Conservation (phyloP, 2,329 filamentous ascomycete species). For the Curvularia hawaiiensis region DNA sequence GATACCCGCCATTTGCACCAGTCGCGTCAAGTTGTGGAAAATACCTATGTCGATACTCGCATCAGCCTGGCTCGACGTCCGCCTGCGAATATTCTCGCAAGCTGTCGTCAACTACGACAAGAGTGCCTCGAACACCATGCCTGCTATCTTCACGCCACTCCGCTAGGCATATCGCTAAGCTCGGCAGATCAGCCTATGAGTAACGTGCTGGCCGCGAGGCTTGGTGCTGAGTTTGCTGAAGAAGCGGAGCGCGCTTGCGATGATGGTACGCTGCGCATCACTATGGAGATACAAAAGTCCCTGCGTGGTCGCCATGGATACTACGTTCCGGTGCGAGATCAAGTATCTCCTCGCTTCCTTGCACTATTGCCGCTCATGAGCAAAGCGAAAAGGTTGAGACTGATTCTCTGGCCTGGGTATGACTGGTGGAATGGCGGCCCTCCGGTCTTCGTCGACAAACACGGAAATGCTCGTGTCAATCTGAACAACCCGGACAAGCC, state of each 20-base stretch:
- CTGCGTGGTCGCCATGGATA: slow-evolving; percentile 27
- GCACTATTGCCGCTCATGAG: slow-evolving; percentile 29
- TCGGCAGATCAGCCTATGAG: slow-evolving; percentile 8
- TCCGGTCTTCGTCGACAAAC: slow-evolving; percentile 7
- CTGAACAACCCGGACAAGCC: slow-evolving; percentile 12
- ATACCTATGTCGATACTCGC: slow-evolving; percentile 34
- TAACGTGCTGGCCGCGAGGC: slow-evolving; percentile 16
- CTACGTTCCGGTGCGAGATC: slow-evolving; percentile 26
- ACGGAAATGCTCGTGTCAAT: slow-evolving; percentile 11
- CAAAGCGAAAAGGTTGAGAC: slow-evolving; percentile 24
- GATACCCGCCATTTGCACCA: slow-evolving; percentile 20
- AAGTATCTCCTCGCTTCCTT: slow-evolving; percentile 36
- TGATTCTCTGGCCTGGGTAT: slow-evolving; percentile 34
- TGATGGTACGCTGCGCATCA: slow-evolving; percentile 28
- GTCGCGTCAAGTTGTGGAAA: slow-evolving; percentile 4
- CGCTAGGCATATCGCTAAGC: neutral
- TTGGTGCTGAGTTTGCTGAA: slow-evolving; percentile 25
- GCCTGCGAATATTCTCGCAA: slow-evolving; percentile 27
- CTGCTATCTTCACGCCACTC: slow-evolving; percentile 17
- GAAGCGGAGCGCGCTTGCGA: slow-evolving; percentile 29
- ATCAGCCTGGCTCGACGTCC: slow-evolving; percentile 33
- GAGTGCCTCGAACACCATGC: slow-evolving; percentile 30
- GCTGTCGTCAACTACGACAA: slow-evolving; percentile 35
- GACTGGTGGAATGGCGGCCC: slow-evolving; percentile 33
- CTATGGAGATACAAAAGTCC: slow-evolving; percentile 28